Conservation (phyloP, 2,329 filamentous ascomycete genomes). For the Epicoccum sorghinum region DNA sequence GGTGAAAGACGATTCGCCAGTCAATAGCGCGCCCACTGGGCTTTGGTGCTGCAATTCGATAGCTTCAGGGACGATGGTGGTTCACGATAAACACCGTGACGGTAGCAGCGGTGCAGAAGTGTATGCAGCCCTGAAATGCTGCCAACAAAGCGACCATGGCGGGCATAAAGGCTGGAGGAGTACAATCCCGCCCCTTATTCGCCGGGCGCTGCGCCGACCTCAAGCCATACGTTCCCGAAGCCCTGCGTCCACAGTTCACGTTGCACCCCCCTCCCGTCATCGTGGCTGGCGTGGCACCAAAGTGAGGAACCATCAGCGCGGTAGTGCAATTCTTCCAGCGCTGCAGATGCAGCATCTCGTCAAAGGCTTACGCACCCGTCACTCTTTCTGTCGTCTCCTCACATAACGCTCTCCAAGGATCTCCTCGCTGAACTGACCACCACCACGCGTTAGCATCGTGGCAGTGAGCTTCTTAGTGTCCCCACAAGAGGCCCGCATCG, state of each 20-base stretch:
- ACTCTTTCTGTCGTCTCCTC: slow-evolving; percentile 6
- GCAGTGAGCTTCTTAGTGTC: slow-evolving; percentile 8
- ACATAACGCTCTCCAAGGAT: slow-evolving; percentile 2
- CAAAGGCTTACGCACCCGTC: slow-evolving; percentile 12
- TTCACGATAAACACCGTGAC: slow-evolving; percentile 9
- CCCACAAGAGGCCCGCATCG: slow-evolving; percentile 9
- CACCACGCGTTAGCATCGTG: slow-evolving; percentile 16
- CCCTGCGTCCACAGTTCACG: slow-evolving; percentile 25
- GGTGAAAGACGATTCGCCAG: slow-evolving; percentile 11
- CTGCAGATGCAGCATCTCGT: slow-evolving; percentile 9
- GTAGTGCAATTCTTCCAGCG: slow-evolving; percentile 1
- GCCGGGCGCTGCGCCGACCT: neutral
- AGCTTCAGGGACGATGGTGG: slow-evolving; percentile 6
- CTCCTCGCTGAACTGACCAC: slow-evolving; percentile 6
- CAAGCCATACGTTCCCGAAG: slow-evolving; percentile 18
- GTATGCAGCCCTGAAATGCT: slow-evolving; percentile 2
- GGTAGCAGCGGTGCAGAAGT: slow-evolving; percentile 5
- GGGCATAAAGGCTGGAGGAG: slow-evolving; percentile 11
- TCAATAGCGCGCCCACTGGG: slow-evolving; percentile 1
- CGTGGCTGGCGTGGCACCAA: slow-evolving; percentile 40
- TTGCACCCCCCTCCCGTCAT: slow-evolving; percentile 24
- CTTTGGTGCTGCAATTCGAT: slow-evolving; percentile 11
- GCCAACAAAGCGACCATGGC: slow-evolving; percentile 2
- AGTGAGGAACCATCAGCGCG: slow-evolving; percentile 13
- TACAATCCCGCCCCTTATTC: slow-evolving; percentile 16